Base-by-base conservation (phyloP, 2,329 filamentous ascomycete species). In the Apiospora kogelbergensis region DNA sequence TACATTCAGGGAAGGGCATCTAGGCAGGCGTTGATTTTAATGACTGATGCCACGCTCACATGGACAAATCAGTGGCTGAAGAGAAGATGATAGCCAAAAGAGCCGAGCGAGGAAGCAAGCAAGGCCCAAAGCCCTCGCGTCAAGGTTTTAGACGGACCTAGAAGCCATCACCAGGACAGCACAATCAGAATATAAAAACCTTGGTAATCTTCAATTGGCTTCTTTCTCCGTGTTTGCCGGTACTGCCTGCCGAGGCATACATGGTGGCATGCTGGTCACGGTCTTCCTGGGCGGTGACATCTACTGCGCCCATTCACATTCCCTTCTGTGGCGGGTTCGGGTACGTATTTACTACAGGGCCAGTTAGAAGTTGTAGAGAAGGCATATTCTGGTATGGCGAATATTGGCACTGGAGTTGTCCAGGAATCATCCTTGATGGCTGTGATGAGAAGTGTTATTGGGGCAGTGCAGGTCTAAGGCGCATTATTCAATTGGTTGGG, bases 11-110 rank as follows among this genome's bases (percentile, higher is more conserved):
- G 26, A 42, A 26, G 53, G 65, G 44, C 44, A 66, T 66, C 53
- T 22, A 45, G 65, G 45, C 65, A 66, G 65, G 65, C 42, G 65
- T 66, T 66, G 65, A 53, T 41, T 66, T 17, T 53, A 11, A 66
- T 37, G 33, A 30, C 40, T 60, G 53, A 60, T 60, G 53, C 53
- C 53, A 30, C 53, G 53, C 53, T 60, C 37, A 60, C 53, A 37
- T 60, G 30, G 9, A 37, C 53, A 60, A 60, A 60, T 37, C 17
- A 13, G 53, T 37, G 53, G 65, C 65, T 40, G 65, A 30, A 33
- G 42, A 45, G 53, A 64, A 45, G 53, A 37, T 60, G 53, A 37
- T 60, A 37, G 53, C 53, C n/a, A 60, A 60, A 60, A 60, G 53
- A 45, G 48, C 48, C 20, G 26, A 33, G 63, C 42, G 30, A 30